Base-by-base conservation (phyloP, 306 rosid genomes). In the Vigna hirtella region DNA sequence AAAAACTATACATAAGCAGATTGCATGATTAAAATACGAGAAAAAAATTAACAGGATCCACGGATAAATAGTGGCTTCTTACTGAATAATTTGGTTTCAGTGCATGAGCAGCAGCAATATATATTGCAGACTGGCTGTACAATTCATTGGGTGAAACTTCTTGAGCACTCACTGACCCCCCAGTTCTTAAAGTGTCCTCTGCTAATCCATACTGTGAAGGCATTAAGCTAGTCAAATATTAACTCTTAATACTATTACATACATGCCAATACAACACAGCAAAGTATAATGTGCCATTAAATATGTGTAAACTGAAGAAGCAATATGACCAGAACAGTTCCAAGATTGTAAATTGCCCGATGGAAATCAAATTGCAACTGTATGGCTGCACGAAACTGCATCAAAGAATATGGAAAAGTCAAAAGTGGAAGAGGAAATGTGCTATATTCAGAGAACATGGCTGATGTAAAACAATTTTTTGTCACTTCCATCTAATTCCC, bases 71-170 rank as follows among this genome's bases (percentile, higher is more conserved):
- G 49, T 30, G 52, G 40, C 74, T 53, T 73, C 92, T 85, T 88
- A 95, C 99, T 51, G 93, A 91, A 87, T 96, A 95, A 77, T 78
- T 95, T 65, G 99, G 94, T 84, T 93, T 95, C 87, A 95, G 81
- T 53, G 99, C 97, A 88, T 95, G 99, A 69, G 99, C 97, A 87
- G 99, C 97, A 38, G 98, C 98, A 81, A 96, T 96, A 85, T 96
- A 93, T 82, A 96, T 95, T 26, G 99, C 99, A 53, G 99, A 96
- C 86, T 96, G 99, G 88, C 99, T 91, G 88, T 96, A 96, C 85
- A 93, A 49, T 79, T 96, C 99, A 85, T 93, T 86, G 20, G 99
- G 94, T 43, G 97, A 88, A 87, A 88, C 94, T 58, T 95, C 97
- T 83, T 93, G 91, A 50, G 85, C 77, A 86, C 28, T 80, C 18